These are phyloP conservation scores for Pelargonium citronellum DNA, from an alignment of 441 rosid species.

Conservation along the genomic window DNA sequence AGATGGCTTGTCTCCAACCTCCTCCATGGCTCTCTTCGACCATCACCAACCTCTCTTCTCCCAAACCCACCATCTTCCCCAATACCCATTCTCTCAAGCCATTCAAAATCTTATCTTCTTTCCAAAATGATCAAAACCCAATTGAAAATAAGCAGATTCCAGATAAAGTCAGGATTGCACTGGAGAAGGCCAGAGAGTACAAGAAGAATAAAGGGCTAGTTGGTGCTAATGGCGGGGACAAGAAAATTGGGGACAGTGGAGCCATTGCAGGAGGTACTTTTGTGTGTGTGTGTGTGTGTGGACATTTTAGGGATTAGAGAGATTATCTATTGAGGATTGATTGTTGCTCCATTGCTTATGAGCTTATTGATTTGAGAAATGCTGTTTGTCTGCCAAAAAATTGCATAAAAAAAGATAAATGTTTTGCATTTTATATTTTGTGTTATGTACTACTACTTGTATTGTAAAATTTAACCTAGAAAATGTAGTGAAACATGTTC, in stretches of 20 bases:
- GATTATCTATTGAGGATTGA: no score
- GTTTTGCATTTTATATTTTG: no score
- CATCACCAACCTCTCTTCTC: slow-evolving; percentile 26
- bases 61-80: slow-evolving; percentile 20
- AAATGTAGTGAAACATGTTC: no score
- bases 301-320: not conserved
- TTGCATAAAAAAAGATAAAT: no score
- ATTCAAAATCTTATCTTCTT: slow-evolving; percentile 34
- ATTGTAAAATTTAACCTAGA: no score
- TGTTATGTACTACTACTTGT: no score
- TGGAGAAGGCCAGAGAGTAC: slow-evolving; percentile 41
- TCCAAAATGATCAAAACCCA: slow-evolving; percentile 17
- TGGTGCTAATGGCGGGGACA: no score
- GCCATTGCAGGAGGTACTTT: slow-evolving; percentile 24
- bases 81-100: slow-evolving; percentile 1
- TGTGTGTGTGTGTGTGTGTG: slow-evolving; percentile 55
- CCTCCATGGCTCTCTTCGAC: slow-evolving; percentile 37
- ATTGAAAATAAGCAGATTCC: not conserved
- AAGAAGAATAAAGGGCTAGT: slow-evolving; percentile 30
- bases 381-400: no score
- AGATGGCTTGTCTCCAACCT: slow-evolving; percentile 46
- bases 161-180: not conserved
- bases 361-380: no score
- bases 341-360: no score
- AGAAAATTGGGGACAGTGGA: slow-evolving; percentile 22